A percentile compares a stretch with the other conserved stretches of the same genome.
phyloP scores from a whole-genome alignment of 1,139 yeast species.

The Debaryomyces udenii region DNA sequence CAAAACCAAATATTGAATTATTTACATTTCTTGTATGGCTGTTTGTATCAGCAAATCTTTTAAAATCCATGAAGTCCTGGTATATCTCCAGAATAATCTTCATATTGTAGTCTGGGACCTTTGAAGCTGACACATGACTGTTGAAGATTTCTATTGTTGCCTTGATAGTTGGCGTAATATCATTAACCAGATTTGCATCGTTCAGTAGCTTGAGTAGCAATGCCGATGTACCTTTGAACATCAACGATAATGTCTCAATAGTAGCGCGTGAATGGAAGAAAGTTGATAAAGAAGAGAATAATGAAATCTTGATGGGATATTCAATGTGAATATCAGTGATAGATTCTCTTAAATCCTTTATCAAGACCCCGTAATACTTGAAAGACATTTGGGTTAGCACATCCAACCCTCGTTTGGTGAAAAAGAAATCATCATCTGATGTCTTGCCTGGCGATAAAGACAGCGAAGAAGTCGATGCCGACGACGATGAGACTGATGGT shows the following conservation, averaged over 20 bases:
- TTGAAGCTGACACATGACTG: conserved; percentile 28
- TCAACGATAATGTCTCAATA: conserved; percentile 34
- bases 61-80: conserved; percentile 27
- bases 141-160: conserved; percentile 30
- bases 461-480: conserved; percentile 2
- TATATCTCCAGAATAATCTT: conserved; percentile 31
- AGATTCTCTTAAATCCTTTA: conserved; percentile 37
- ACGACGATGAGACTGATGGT: conserved; percentile 2
- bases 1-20: background rate
- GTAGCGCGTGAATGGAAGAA: conserved; percentile 39
- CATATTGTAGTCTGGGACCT: conserved; percentile 41
- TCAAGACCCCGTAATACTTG: conserved; percentile 37
- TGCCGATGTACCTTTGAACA: conserved; percentile 41
- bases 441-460: background rate
- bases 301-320: conserved; percentile 41
- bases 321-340: conserved; percentile 36
- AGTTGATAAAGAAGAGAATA: conserved; percentile 42
- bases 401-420: conserved; percentile 33
- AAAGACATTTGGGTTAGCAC: conserved; percentile 38
- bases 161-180: conserved; percentile 30
- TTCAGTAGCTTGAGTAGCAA: conserved; percentile 31
- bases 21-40: background rate
- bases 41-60: conserved; percentile 21
- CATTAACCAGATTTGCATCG: conserved; percentile 23
- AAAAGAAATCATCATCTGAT: conserved; percentile 13